Base-by-base conservation (phyloP, 2,329 filamentous ascomycete genomes). In the Nemania sp. region DNA sequence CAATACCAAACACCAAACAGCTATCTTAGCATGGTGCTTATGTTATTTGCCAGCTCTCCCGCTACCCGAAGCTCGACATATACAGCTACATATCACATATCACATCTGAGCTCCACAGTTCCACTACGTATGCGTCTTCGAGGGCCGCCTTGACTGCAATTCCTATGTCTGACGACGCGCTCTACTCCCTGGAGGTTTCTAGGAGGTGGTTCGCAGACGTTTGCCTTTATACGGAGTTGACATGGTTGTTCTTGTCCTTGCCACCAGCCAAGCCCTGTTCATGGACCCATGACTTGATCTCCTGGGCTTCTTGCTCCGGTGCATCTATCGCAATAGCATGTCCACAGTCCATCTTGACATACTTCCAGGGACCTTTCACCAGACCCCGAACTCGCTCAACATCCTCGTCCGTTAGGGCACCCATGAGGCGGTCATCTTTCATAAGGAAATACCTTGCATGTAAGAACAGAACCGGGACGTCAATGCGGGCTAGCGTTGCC, bases 261-360 rank as follows among this genome's bases (percentile, higher is more conserved):
- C 6, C n/a, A 38, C 6, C 7, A 26, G 5, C 10, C 20, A 60
- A 52, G 0, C 43, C 27, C 53, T 43, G 27, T 18, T 41, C 61
- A 18, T 1, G 15, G 10, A 15, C 27, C 60, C 60, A 55, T 5
- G 51, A 26, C n/a, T 7, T 27, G 26, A 62, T 62, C n/a, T 62
- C 60, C 51, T 20, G 32, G n/a, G 55, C 38, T 18, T 66, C 63
- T 1, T 29, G 10, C 22, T 61, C 55, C 1, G 57, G 63, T 7
- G 56, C 63, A 22, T 66, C 56, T 38, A 66, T 60, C 1, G 63
- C 51, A 51, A 66, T 66, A 10, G 63, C 63, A 22, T 66, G 57
- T 7, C 47, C 63, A 5, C 62, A 65, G n/a, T 66, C 56, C 56
- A 66, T 66, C 26, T 66, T 55, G 11, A 66, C 63, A 27, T 66